Evolutionary conservation across 2,329 filamentous ascomycete species (phyloP), one percentile per base, ranked within the genome.

Genomic region (Ophiostoma novo-ulmi): DNA sequence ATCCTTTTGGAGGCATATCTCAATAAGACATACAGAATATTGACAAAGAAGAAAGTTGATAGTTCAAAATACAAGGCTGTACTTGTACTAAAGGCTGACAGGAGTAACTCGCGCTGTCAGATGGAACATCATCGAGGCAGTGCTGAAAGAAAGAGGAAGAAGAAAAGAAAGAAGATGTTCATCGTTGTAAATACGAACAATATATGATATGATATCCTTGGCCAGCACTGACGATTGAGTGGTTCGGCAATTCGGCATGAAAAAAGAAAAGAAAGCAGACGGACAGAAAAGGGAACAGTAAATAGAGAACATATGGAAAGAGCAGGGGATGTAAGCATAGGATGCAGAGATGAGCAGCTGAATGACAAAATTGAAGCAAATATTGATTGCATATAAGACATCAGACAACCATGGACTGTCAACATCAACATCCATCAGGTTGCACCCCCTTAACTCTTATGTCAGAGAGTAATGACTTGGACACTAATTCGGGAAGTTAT

Each of bases 241-340:
- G 4, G 52, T 58, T 58, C 52, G 52, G 52, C 52, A 22, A 58
- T 58, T 31, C 52, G n/a, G n/a, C n/a, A 26, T 58, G 52, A 13
- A 58, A 58, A 58, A 58, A 48, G 44, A 48, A 48, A 44, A n/a
- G 44, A 48, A 58, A 58, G 22, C 44, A 48, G 20, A 17, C 44
- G 20, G 14, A 17, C 11, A 17, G 17, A 14, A n/a, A 14, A 13
- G 41, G n/a, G 52, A 26, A 26, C 2, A 11, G n/a, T n/a, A 20
- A 55, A 55, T 3, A 55, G 48, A 3, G 41, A 48, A 26, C 5
- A 22, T 7, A 14, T 7, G 22, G 8, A 48, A 10, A 58, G 52
- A 44, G 39, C 39, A 44, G 14, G 10, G 39, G 39, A 44, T 31
- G 31, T 31, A 31, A 31, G 31, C 31, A 31, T 31, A 31, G 31